Base-by-base conservation (phyloP, 768 basidiomycete species). In the Porphyrellus cyaneotinctus region DNA sequence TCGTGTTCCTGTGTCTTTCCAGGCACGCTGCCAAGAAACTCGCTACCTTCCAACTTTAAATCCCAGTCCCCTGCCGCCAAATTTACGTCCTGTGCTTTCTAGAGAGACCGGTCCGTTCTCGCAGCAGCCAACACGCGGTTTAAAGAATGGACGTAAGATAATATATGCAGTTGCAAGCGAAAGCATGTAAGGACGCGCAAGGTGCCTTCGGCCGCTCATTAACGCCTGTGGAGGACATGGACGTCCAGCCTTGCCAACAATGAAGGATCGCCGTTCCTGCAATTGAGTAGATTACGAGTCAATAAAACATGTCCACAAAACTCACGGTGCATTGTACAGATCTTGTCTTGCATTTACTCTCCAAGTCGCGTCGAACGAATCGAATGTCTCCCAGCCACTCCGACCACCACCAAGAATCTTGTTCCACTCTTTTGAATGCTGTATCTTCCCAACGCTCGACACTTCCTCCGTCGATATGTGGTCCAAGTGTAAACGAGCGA, bases 121-220 rank as follows among this genome's bases (percentile, higher is more conserved):
- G 48, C 30, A 18, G 60, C 50, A n/a, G n/a, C n/a, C n/a, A 14
- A 31, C 18, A 7, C 60, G 57, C 6, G 73, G 76, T 45, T 71
- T 73, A 76, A 88, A 87, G 70, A 87, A 84, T 0, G 85, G 85
- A 10, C 86, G 78, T 0, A 87, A 73, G 18, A 87, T 71, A 51
- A 79, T 68, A 56, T 88, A 88, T 0, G 85, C 78, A 0, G 81
- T 76, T 8, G 81, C 69, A 18, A 83, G 73, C 0, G 68, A 67
- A 42, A 87, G 67, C 65, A 78, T 74, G 0, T 84, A 37, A 82
- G 75, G n/a, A 87, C 78, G 2, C 75, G 73, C 1, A 87, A 72
- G 0, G 85, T 87, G 13, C 86, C 86, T 62, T 87, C 82, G 14
- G n/a, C n/a, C n/a, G n/a, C n/a, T n/a, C n/a, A n/a, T 70, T 70